Conservation (phyloP, 805 yeast genomes). For the Geotrichum ghanense region DNA sequence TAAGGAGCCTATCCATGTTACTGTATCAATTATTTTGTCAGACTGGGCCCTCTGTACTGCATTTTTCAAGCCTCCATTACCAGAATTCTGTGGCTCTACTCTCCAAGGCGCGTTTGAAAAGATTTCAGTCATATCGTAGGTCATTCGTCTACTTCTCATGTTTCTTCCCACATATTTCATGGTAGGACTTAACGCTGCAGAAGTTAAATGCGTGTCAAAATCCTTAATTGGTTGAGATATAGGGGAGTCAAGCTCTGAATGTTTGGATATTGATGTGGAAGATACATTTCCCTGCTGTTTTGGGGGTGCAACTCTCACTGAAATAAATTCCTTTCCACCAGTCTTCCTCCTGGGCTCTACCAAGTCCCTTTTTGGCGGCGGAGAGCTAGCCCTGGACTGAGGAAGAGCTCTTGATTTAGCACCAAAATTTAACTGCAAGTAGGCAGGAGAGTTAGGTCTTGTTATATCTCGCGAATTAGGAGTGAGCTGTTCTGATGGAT, state of each 20-base stretch:
- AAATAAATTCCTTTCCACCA: constrained; percentile 3
- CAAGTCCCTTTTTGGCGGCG: constrained; percentile 2
- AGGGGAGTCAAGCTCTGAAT: no score
- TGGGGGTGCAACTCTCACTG: constrained; percentile 3
- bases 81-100: constrained; percentile 55
- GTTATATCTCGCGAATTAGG: background rate
- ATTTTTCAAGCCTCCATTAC: constrained; percentile 82
- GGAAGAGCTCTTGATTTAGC: constrained; percentile 2
- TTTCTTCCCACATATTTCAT: background rate
- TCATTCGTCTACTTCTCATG: background rate
- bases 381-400: constrained; percentile 6
- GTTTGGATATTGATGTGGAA: no score
- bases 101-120: constrained; percentile 62
- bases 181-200: background rate
- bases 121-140: background rate
- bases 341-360: background rate
- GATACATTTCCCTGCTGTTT: no score
- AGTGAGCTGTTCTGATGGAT: constrained; percentile 1
- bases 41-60: constrained; percentile 55
- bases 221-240: no score
- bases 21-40: constrained; percentile 25
- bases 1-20: constrained; percentile 79
- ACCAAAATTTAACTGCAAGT: background rate
- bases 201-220: no score
- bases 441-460: background rate